Conservation (phyloP, 352 stramenopile species). For the Globisporangium cystogenes region DNA sequence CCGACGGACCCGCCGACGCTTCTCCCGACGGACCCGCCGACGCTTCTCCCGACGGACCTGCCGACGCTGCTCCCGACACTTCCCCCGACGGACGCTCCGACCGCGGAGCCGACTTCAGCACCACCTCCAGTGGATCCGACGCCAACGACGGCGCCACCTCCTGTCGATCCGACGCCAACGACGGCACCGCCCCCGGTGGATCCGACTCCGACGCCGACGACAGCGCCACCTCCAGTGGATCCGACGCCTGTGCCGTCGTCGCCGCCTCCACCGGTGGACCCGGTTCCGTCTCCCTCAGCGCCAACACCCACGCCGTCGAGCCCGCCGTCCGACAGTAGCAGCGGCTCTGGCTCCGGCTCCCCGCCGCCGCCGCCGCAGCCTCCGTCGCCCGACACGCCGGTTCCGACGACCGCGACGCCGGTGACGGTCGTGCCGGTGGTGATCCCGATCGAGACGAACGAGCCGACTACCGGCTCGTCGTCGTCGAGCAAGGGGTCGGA, state of each 20-base stretch:
- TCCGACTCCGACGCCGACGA: background rate
- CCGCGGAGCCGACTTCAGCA: slow-evolving; percentile 2
- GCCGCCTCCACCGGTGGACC: background rate
- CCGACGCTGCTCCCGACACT: background rate
- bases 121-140: background rate
- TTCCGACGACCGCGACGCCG: slow-evolving; percentile 15
- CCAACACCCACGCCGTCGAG: slow-evolving; percentile 1
- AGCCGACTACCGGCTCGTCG: slow-evolving; percentile 2
- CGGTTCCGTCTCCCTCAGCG: background rate
- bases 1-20: background rate
- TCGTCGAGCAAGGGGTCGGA: slow-evolving; percentile 12
- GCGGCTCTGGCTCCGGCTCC: slow-evolving; percentile 5
- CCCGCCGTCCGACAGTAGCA: background rate
- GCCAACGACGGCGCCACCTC: slow-evolving; percentile 11
- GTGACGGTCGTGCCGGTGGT: slow-evolving; percentile 13
- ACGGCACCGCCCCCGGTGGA: background rate
- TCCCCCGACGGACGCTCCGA: slow-evolving; percentile 2
- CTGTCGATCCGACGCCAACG: slow-evolving; percentile 13
- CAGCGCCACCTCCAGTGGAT: background rate
- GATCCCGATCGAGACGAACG: slow-evolving; percentile 40
- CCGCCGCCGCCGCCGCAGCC: slow-evolving; percentile 16
- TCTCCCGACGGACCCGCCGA: no score
- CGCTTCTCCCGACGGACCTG: no score
- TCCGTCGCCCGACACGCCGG: slow-evolving; percentile 2
- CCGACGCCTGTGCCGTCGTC: no score